Evolutionary conservation across 2,329 filamentous ascomycete species (phyloP).

Genomic region (Cryphonectria radicalis): DNA sequence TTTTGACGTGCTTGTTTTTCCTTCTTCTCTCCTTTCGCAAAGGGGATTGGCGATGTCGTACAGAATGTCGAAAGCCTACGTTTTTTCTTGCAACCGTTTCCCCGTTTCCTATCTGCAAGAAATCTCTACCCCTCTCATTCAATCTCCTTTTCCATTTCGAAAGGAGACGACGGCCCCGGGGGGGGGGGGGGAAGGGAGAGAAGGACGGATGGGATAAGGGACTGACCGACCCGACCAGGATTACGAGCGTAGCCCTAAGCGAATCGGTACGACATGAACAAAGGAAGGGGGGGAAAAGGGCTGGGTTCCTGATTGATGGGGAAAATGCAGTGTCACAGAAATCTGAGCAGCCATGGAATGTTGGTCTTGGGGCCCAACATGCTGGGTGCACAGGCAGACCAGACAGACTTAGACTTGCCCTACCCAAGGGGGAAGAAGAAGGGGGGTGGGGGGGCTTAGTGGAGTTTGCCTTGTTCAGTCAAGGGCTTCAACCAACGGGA

Average conservation of each 20-base stretch:
- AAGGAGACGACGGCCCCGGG: background rate
- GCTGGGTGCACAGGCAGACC: background rate
- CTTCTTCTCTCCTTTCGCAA: too few relatives aligned
- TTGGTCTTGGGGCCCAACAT: background rate
- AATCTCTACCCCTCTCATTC: background rate
- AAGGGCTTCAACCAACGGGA: background rate
- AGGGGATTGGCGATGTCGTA: background rate
- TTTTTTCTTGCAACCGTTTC: background rate
- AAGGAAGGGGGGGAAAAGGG: background rate
- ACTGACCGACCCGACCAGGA: background rate
- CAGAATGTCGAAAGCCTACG: background rate
- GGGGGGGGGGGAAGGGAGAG: too few relatives aligned
- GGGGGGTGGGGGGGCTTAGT: background rate
- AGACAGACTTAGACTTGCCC: too few relatives aligned
- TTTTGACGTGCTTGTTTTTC: background rate
- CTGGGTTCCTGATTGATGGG: background rate
- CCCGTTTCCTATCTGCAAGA: background rate
- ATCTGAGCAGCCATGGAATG: too few relatives aligned
- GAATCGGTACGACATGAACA: background rate
- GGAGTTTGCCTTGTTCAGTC: background rate
- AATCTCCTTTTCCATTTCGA: background rate
- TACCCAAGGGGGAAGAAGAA: background rate
- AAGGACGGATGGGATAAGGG: background rate
- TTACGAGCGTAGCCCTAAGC: background rate
- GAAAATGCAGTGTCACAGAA: background rate